Percentiles rank a stretch among this genome's conserved stretches.
phyloP scores from a whole-genome alignment of 2,329 filamentous ascomycete genomes.

The Neurospora crassa region DNA sequence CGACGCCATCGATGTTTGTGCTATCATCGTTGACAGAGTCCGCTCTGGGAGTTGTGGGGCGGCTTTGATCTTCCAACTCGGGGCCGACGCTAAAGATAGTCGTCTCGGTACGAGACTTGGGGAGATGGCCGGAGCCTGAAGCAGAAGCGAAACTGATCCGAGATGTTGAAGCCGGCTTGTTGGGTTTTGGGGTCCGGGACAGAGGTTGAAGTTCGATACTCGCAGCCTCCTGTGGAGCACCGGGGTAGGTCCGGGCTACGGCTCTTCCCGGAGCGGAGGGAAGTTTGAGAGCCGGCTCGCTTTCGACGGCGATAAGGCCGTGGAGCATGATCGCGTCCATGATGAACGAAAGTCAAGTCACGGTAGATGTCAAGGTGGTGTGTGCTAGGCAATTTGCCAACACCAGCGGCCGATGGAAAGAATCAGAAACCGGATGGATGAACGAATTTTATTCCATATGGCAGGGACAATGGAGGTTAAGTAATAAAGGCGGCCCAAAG shows the following conservation, averaged over 20 bases:
- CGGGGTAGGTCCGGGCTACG: constrained; percentile 26
- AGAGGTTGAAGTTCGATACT: constrained; percentile 22
- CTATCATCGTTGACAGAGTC: constrained; percentile 12
- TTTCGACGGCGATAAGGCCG: neutral
- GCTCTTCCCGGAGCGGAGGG: neutral
- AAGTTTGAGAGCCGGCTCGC: neutral
- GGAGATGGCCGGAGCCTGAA: neutral
- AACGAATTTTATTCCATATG: neutral
- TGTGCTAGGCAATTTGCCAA: neutral
- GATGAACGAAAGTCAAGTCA: neutral
- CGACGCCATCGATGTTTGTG: constrained; percentile 26
- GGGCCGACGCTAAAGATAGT: constrained; percentile 8
- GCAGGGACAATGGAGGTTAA: neutral
- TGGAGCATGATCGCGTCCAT: neutral
- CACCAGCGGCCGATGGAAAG: neutral
- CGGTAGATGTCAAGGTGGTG: neutral
- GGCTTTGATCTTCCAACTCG: constrained; percentile 42
- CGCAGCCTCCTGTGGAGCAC: constrained; percentile 25
- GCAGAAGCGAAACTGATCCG: neutral
- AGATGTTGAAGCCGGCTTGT: neutral
- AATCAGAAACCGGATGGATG: neutral
- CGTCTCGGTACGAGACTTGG: too few relatives aligned
- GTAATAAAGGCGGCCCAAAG: neutral
- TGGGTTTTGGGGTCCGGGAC: constrained; percentile 5
- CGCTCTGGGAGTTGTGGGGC: constrained; percentile 34